These are phyloP conservation scores for Rhynchosporium graminicola DNA, from an alignment of 2,329 filamentous ascomycete species.

Conservation along the genomic window DNA sequence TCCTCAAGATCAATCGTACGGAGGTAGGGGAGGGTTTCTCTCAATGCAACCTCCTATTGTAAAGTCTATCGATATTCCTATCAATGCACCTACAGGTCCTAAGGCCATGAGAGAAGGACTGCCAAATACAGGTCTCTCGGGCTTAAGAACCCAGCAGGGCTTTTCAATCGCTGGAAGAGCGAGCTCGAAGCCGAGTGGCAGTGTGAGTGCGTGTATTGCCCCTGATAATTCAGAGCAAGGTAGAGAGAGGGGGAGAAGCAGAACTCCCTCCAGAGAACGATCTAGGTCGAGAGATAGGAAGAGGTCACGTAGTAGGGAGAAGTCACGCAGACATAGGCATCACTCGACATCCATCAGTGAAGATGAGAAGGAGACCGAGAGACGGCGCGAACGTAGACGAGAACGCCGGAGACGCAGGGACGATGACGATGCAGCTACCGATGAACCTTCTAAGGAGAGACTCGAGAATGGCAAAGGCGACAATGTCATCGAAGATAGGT, in stretches of 20 bases:
- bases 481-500: constrained; percentile 52
- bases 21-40: constrained; percentile 45
- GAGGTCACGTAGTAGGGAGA: constrained; percentile 30
- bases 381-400: constrained; percentile 38
- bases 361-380: constrained; percentile 39
- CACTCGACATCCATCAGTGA: constrained; percentile 38
- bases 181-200: constrained; percentile 30
- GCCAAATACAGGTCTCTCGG: constrained; percentile 76
- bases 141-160: constrained; percentile 49
- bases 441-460: constrained; percentile 28
- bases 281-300: constrained; percentile 37
- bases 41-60: constrained; percentile 39
- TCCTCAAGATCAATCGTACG: constrained; percentile 39
- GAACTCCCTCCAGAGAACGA: constrained; percentile 36
- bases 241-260: constrained; percentile 34
- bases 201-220: constrained; percentile 35
- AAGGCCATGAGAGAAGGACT: constrained; percentile 91
- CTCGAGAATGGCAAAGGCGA: constrained; percentile 40
- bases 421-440: constrained; percentile 32
- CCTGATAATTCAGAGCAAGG: constrained; percentile 32
- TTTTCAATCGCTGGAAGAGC: constrained; percentile 43
- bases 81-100: constrained; percentile 85
- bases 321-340: constrained; percentile 38
- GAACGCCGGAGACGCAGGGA: constrained; percentile 35
- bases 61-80: constrained; percentile 48